Conservation (phyloP, 164 flowering plant genomes). For the Pachysandra terminalis region DNA sequence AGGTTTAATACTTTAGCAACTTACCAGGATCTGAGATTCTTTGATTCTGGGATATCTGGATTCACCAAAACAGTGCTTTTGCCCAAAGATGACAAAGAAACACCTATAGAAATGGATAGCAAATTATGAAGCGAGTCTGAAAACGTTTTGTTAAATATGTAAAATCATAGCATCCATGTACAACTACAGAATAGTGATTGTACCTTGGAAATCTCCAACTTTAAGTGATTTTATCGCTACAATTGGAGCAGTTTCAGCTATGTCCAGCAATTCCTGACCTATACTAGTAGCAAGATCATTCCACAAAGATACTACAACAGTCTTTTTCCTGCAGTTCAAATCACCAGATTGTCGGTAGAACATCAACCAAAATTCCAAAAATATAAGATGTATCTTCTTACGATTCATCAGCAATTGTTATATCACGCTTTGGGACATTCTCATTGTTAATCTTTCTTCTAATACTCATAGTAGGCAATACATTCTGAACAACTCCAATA, state of each 20-base stretch:
- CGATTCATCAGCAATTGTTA: constrained; percentile 92
- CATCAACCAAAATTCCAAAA: neutral
- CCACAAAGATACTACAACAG: constrained; percentile 89
- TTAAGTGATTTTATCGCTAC: constrained; percentile 79
- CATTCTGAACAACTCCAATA: constrained; percentile 85
- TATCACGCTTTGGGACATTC: constrained; percentile 80
- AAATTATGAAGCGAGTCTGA: neutral
- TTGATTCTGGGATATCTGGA: constrained; percentile 86
- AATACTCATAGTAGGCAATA: constrained; percentile 73
- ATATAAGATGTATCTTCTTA: constrained; percentile 24
- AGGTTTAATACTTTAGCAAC: neutral
- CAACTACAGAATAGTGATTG: neutral
- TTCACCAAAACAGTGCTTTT: constrained; percentile 58
- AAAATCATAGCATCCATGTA: neutral
- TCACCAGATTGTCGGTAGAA: neutral
- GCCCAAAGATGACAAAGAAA: constrained; percentile 68
- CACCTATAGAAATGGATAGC: constrained; percentile 41
- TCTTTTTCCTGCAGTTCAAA: constrained; percentile 63
- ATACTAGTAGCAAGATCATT: constrained; percentile 77
- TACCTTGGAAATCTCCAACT: constrained; percentile 97
- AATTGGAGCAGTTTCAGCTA: constrained; percentile 63
- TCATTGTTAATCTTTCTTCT: constrained; percentile 83
- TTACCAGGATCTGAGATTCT: constrained; percentile 73
- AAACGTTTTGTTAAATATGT: neutral
- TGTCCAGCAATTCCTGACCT: constrained; percentile 82